Evolutionary conservation across 2,329 filamentous ascomycete species (phyloP), one percentile per base, ranked within the genome.

Genomic region (Cadophora malorum): DNA sequence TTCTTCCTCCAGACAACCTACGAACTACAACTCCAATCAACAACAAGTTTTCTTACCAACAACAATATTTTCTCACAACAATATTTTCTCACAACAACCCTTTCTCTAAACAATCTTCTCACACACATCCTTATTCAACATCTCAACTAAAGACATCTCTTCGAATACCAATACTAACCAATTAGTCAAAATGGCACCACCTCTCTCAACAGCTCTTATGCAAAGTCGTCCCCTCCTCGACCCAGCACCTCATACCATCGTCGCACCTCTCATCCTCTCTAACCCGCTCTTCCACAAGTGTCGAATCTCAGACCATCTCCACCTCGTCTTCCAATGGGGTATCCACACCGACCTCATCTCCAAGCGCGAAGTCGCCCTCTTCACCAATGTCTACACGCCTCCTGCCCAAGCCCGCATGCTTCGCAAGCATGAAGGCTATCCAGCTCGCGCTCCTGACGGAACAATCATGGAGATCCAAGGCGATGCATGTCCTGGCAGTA

Each of bases 401-500:
- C 28, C 47, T 4, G 61, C 47, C 5, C n/a, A 38, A 10, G 31
- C 23, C 8, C 61, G 61, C 31, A 9, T 16, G 19, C 23, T 63
- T 2, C 61, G 61, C n/a, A 53, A 63, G 33, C 61, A 63, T 8
- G 61, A 63, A 38, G 61, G 61, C 16, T 49, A 53, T 12, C 52
- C 63, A 1, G 50, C 63, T 21, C 63, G 63, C 21, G 63, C 63
- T 8, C 52, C 63, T 8, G 63, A 64, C 12, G 52, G 63, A 0
- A 64, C 63, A 0, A 58, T 64, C 35, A 64, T 64, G 35, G 63
- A 64, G 52, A 64, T 64, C 12, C 50, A 31, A 23, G 63, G 63
- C 4, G 47, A 64, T 21, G 35, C 63, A 0, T 64, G 35, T 35
- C 63, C 63, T 14, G 63, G 63, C 8, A 33, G 35, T 31, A 58